Percentiles rank a stretch among this genome's conserved stretches.
These are phyloP conservation scores for Agrocybe pediades DNA, from an alignment of 768 basidiomycete species.

Conservation along the genomic window DNA sequence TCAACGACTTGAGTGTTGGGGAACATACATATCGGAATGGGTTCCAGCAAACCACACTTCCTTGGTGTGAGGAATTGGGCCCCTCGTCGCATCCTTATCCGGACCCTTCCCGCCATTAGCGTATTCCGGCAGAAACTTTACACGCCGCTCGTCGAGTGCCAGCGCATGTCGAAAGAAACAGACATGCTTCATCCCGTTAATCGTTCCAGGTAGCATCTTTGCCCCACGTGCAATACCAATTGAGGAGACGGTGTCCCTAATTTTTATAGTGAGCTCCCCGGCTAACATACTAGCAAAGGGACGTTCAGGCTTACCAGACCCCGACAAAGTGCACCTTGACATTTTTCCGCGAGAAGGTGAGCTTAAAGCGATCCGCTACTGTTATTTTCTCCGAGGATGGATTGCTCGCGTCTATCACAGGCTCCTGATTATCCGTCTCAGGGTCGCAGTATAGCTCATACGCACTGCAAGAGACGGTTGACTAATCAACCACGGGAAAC, in stretches of 20 bases:
- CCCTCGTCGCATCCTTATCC: background rate
- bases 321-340: constrained; percentile 30
- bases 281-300: background rate
- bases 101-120: constrained; percentile 8
- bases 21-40: background rate
- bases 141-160: constrained; percentile 34
- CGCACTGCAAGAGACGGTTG: constrained; percentile 6
- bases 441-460: constrained; percentile 15
- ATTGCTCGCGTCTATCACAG: background rate
- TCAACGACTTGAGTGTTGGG: background rate
- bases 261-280: background rate
- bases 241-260: constrained; percentile 36
- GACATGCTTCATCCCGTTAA: constrained; percentile 25
- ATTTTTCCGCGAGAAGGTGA: constrained; percentile 18
- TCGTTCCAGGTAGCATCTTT: constrained; percentile 17
- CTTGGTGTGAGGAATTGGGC: background rate
- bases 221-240: constrained; percentile 24
- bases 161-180: constrained; percentile 36
- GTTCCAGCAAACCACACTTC: background rate
- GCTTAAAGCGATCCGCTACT: constrained; percentile 18
- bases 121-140: constrained; percentile 34
- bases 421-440: background rate
- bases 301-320: background rate
- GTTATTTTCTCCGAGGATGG: background rate
- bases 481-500: background rate